Evolutionary conservation across 2,329 filamentous ascomycete species (phyloP).

Genomic region (Aurifilum marmelostoma): DNA sequence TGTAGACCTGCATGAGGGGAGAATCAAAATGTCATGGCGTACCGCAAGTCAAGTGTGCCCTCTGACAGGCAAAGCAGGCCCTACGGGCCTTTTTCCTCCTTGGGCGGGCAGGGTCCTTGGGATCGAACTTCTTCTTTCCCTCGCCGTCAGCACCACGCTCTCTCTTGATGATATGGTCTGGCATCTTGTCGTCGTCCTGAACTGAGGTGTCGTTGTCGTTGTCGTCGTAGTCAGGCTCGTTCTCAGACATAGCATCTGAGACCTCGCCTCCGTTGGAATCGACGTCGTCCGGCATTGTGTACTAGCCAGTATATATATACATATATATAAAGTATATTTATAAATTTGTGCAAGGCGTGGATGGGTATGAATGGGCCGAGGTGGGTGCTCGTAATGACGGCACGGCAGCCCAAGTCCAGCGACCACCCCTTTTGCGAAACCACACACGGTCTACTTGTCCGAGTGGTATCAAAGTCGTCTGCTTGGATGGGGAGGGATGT

Average conservation of each 20-base stretch:
- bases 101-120: conserved; percentile 88
- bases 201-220: conserved; percentile 46
- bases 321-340: conserved; percentile 20
- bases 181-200: conserved; percentile 58
- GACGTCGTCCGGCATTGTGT: conserved; percentile 59
- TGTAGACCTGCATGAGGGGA: too few species aligned
- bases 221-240: conserved; percentile 59
- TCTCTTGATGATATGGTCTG: conserved; percentile 48
- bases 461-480: conserved; percentile 27
- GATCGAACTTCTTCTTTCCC: conserved; percentile 71
- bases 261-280: conserved; percentile 57
- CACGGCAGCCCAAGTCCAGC: conserved; percentile 39
- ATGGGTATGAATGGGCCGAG: conserved; percentile 22
- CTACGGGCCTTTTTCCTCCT: conserved; percentile 93
- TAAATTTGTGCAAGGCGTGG: conserved; percentile 5
- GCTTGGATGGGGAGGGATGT: conserved; percentile 18
- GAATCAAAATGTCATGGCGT: conserved; percentile 52
- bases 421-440: conserved; percentile 29
- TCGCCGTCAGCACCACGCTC: conserved; percentile 52
- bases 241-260: conserved; percentile 63
- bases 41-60: conserved; percentile 98
- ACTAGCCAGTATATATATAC: conserved; percentile 54
- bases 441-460: conserved; percentile 27
- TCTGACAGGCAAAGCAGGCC: conserved; percentile 95
- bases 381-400: conserved; percentile 34